These are phyloP conservation scores for Vigna nakashimae DNA, from an alignment of 306 rosid genomes.

Conservation along the genomic window DNA sequence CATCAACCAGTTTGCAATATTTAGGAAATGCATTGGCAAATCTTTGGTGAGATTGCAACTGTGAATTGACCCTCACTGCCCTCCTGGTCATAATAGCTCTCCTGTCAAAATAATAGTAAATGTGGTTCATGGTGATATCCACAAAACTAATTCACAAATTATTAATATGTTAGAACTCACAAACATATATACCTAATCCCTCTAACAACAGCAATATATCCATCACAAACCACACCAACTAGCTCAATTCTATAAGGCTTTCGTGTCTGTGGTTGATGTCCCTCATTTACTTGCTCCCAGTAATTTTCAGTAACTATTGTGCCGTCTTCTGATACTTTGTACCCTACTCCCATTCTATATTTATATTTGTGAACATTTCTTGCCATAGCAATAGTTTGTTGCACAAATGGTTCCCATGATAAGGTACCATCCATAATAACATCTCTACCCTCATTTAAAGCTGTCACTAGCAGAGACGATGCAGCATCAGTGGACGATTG, in stretches of 20 bases:
- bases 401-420: slow-evolving; percentile 88
- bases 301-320: slow-evolving; percentile 66
- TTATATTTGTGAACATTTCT: slow-evolving; percentile 76
- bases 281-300: slow-evolving; percentile 73
- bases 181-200: slow-evolving; percentile 73
- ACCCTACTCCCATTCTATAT: slow-evolving; percentile 91
- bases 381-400: slow-evolving; percentile 83
- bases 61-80: slow-evolving; percentile 92
- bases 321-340: slow-evolving; percentile 70
- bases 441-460: slow-evolving; percentile 87
- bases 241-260: slow-evolving; percentile 87
- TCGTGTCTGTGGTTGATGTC: slow-evolving; percentile 22
- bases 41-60: slow-evolving; percentile 89
- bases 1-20: slow-evolving; percentile 82
- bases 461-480: slow-evolving; percentile 88
- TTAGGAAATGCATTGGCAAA: slow-evolving; percentile 79
- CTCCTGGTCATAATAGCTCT: slow-evolving; percentile 81
- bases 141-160: slow-evolving; percentile 1
- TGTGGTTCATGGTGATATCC: background rate
- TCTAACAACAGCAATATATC: slow-evolving; percentile 86
- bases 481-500: slow-evolving; percentile 91
- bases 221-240: slow-evolving; percentile 96
- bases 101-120: slow-evolving; percentile 53
- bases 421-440: slow-evolving; percentile 96
- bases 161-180: background rate